phyloP scores from a whole-genome alignment of 768 basidiomycete genomes.

The Boletus vermiculosoides region DNA sequence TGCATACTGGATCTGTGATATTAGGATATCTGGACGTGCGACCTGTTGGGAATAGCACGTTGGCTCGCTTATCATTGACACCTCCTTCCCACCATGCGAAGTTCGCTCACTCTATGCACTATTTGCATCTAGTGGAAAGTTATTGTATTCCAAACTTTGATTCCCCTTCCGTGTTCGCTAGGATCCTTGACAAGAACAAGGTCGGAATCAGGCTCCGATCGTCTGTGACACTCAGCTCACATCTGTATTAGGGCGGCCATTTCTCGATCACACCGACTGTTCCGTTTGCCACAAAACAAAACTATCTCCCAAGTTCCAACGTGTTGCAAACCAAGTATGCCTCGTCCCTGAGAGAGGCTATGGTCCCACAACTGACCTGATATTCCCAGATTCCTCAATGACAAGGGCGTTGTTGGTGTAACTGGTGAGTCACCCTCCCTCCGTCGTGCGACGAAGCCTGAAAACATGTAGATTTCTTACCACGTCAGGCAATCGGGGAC shows the following conservation, averaged over 20 bases:
- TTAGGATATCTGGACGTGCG: not conserved
- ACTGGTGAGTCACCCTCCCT: slow-evolving; percentile 50
- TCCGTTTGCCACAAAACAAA: slow-evolving; percentile 74
- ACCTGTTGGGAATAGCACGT: not conserved
- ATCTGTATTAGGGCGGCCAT: slow-evolving; percentile 68
- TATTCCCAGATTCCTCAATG: slow-evolving; percentile 67
- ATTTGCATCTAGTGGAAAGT: slow-evolving; percentile 63
- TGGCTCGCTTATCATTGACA: not conserved
- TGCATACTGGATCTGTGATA: not conserved
- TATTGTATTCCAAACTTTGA: slow-evolving; percentile 94
- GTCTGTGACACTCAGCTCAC: slow-evolving; percentile 1
- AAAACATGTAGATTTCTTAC: slow-evolving; percentile 64
- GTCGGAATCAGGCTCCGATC: slow-evolving; percentile 20
- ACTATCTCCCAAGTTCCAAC: slow-evolving; percentile 80
- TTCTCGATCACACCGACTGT: slow-evolving; percentile 81
- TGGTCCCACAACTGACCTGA: not conserved
- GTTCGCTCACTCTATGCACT: slow-evolving; percentile 4
- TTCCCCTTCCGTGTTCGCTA: slow-evolving; percentile 88
- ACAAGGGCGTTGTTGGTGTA: slow-evolving; percentile 80
- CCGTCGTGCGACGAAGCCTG: not conserved
- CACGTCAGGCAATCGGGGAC: slow-evolving; percentile 48
- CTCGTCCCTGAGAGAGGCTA: not conserved
- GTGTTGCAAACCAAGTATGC: slow-evolving; percentile 77
- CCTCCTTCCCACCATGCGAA: not conserved
- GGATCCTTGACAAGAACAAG: slow-evolving; percentile 85